Conservation (phyloP, 1,284 basidiomycete species). For the Irpex sp. region DNA sequence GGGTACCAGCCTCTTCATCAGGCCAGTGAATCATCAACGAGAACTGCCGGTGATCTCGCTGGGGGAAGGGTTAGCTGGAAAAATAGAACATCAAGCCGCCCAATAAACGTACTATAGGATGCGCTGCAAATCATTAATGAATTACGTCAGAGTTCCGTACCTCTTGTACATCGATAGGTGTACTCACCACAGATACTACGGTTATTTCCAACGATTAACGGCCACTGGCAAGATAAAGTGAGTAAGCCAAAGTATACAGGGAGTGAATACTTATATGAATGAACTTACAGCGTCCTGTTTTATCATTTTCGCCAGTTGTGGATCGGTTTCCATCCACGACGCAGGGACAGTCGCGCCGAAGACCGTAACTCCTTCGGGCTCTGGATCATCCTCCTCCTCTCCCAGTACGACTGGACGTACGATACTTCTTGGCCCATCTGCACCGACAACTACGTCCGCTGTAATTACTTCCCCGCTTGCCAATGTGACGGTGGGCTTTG, state of each 20-base stretch:
- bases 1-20: slow-evolving; percentile 8
- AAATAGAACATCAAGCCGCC: not conserved
- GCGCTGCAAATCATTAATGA: slow-evolving; percentile 5
- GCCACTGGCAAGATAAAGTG: slow-evolving; percentile 12
- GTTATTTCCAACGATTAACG: slow-evolving; percentile 13
- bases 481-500: slow-evolving; percentile 23
- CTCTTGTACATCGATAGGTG: not conserved
- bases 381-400: slow-evolving; percentile 5
- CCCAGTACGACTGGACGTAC: slow-evolving; percentile 7
- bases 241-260: not conserved
- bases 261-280: not conserved
- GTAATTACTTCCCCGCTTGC: slow-evolving; percentile 28
- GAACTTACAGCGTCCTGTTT: not conserved
- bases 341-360: slow-evolving; percentile 37
- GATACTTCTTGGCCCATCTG: slow-evolving; percentile 11
- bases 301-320: slow-evolving; percentile 8
- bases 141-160: not conserved
- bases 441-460: slow-evolving; percentile 27
- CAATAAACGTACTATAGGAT: slow-evolving; percentile 10
- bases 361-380: slow-evolving; percentile 16
- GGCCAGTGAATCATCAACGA: slow-evolving; percentile 14
- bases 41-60: slow-evolving; percentile 7
- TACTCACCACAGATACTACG: slow-evolving; percentile 14
- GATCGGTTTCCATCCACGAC: slow-evolving; percentile 7
- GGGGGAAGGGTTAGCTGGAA: not conserved